phyloP scores from a whole-genome alignment of 345 rosid species.

The Anacardium occidentale region DNA sequence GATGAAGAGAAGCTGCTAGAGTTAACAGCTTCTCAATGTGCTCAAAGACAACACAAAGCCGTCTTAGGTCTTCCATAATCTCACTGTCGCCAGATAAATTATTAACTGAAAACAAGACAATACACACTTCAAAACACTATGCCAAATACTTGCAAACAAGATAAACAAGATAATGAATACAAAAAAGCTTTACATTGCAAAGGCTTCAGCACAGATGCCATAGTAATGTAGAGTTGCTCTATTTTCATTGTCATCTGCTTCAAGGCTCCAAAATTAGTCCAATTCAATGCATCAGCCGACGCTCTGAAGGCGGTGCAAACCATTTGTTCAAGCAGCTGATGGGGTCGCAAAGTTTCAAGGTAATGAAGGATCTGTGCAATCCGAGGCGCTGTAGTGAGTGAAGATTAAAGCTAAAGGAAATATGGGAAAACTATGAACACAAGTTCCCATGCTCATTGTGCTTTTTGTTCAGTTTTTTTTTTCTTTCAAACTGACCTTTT shows the following conservation, averaged over 20 bases:
- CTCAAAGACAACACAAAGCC: constrained; percentile 62
- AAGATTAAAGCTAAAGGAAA: constrained; percentile 10
- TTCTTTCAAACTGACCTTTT: constrained; percentile 55
- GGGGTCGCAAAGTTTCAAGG: constrained; percentile 85
- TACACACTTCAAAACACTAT: neutral
- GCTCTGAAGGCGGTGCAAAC: constrained; percentile 93
- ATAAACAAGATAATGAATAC: constrained; percentile 4
- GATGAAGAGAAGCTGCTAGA: constrained; percentile 85
- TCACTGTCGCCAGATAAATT: constrained; percentile 44
- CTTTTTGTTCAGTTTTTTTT: neutral
- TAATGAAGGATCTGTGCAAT: constrained; percentile 71
- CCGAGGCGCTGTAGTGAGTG: constrained; percentile 19
- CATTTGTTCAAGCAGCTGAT: constrained; percentile 96
- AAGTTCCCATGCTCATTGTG: too few species aligned
- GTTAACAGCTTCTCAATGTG: constrained; percentile 71
- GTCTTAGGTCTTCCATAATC: constrained; percentile 61
- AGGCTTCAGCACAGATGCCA: constrained; percentile 57
- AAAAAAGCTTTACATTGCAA: constrained; percentile 51
- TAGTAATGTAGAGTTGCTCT: constrained; percentile 69
- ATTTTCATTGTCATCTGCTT: constrained; percentile 65
- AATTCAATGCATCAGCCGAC: constrained; percentile 83
- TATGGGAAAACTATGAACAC: neutral
- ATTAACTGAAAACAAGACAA: constrained; percentile 50
- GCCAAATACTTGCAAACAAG: neutral
- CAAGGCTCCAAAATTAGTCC: constrained; percentile 65